phyloP scores from a whole-genome alignment of 2,329 filamentous ascomycete genomes.

The Fusarium penzigii region DNA sequence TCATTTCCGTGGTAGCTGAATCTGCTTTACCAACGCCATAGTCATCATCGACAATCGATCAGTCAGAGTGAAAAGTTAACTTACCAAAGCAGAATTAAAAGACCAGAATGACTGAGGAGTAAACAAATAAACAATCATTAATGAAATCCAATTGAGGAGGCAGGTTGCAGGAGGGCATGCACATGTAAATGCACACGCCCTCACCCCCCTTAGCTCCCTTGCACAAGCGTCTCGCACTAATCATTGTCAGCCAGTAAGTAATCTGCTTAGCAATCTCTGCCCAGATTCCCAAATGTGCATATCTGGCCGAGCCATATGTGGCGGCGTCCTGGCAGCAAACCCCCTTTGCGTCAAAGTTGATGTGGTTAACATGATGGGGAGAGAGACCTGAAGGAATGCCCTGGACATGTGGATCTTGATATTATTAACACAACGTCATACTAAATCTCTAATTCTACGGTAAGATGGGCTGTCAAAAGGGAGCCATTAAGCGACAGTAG shows the following conservation, averaged over 20 bases:
- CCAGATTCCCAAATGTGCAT: not conserved
- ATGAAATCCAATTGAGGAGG: not conserved
- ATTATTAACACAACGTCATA: too few relatives aligned
- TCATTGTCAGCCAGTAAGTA: conserved; percentile 20
- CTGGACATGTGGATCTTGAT: too few relatives aligned
- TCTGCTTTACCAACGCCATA: not conserved
- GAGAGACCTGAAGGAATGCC: not conserved
- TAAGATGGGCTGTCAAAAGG: too few relatives aligned
- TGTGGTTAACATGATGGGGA: not conserved
- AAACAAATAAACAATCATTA: conserved; percentile 10
- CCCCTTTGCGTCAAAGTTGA: not conserved
- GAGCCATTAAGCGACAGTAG: too few relatives aligned
- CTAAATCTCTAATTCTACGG: too few relatives aligned
- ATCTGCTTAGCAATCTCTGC: conserved; percentile 20
- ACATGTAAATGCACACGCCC: conserved; percentile 10
- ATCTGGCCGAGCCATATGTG: conserved; percentile 11
- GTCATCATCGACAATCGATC: not conserved
- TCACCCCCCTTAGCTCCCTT: conserved; percentile 9
- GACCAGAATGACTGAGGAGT: not conserved
- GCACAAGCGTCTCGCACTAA: conserved; percentile 13
- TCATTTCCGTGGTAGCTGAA: not conserved
- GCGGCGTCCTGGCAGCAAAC: conserved; percentile 1
- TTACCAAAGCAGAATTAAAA: not conserved
- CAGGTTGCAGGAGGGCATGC: conserved; percentile 13
- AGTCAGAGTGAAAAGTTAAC: too few relatives aligned